Percentiles rank a stretch among this genome's conserved stretches.
These are phyloP conservation scores for Nymphaea thermarum DNA, from an alignment of 164 flowering plant genomes.

Conservation along the genomic window DNA sequence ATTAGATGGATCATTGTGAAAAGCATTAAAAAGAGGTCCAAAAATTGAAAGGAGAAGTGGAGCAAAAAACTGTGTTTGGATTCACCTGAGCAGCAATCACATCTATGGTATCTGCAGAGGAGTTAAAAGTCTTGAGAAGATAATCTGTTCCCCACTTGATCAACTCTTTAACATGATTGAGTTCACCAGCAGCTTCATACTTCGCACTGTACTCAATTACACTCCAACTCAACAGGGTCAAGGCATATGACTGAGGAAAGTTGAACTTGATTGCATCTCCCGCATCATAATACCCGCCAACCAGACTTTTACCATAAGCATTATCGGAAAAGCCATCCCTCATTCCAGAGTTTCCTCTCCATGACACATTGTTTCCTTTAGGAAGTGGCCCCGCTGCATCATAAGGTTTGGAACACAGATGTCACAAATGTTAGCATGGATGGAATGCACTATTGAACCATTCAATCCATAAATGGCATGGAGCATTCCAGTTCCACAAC, in stretches of 20 bases:
- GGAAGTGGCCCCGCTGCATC: constrained; percentile 44
- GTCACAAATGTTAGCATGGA: no score
- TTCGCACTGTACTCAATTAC: constrained; percentile 57
- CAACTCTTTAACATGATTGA: constrained; percentile 44
- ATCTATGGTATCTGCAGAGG: constrained; percentile 57
- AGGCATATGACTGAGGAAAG: constrained; percentile 46
- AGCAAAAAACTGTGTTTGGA: background rate
- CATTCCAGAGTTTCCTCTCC: constrained; percentile 47
- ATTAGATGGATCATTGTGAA: no score
- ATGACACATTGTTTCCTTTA: constrained; percentile 22
- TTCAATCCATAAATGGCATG: background rate
- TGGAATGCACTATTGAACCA: background rate
- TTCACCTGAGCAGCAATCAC: constrained; percentile 57
- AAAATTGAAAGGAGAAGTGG: background rate
- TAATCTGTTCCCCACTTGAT: constrained; percentile 75
- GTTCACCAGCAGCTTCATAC: constrained; percentile 36
- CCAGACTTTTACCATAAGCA: constrained; percentile 19
- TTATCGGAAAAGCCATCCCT: constrained; percentile 30
- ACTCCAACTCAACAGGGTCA: constrained; percentile 68
- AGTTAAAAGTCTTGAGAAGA: constrained; percentile 37
- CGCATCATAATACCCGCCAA: constrained; percentile 68
- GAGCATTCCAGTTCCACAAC: background rate
- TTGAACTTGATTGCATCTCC: constrained; percentile 58
- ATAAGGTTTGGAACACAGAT: background rate
- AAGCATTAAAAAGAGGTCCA: no score